Base-by-base conservation (phyloP, 305 asterid species). In the Fraxinus albicans region DNA sequence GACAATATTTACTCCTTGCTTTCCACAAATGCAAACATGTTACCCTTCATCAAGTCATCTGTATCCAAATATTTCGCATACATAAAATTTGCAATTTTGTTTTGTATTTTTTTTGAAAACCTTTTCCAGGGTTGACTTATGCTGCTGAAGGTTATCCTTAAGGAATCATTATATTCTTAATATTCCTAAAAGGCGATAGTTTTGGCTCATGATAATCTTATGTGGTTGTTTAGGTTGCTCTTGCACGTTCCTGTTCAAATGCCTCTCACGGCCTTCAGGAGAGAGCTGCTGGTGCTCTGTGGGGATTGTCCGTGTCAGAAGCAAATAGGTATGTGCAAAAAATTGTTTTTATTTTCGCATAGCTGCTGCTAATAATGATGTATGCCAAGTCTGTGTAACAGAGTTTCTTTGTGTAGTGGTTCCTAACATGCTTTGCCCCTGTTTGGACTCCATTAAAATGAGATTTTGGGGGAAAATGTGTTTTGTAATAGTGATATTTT, bases 231-330 rank as follows among this genome's bases (percentile, higher is more conserved):
- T 69, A 94, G 98, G 98, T 95, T 87, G 91, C 93, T 83, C 95
- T 95, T 75, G 98, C 98, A 44, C 90, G 85, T 83, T 92, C 98
- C 34, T 92, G 99, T 82, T 75, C 93, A 63, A 90, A 90, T 91
- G 90, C 99, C 47, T 89, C 98, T 83, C 95, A 92, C 40, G 90
- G 97, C 83, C 97, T 96, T 88, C 99, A 95, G 84, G 98, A 96
- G 93, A 93, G 99, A 86, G 99, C 98, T 82, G 99, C 98, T 33
- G 99, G 99, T 91, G 99, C 99, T 80, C 92, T 96, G 35, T 96
- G 99, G 99, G 99, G 98, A 77, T 87, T 96, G 88, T 96, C 99
- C 12, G 98, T 95, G 70, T 96, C 99, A 34, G 99, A 96, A 93
- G 87, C 97, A 81, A 95, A 96, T 85, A 96, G 98, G 99, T 93